Evolutionary conservation across 768 basidiomycete genomes (phyloP), one percentile per base, ranked within the genome.

Genomic region (Lactarius vividus): DNA sequence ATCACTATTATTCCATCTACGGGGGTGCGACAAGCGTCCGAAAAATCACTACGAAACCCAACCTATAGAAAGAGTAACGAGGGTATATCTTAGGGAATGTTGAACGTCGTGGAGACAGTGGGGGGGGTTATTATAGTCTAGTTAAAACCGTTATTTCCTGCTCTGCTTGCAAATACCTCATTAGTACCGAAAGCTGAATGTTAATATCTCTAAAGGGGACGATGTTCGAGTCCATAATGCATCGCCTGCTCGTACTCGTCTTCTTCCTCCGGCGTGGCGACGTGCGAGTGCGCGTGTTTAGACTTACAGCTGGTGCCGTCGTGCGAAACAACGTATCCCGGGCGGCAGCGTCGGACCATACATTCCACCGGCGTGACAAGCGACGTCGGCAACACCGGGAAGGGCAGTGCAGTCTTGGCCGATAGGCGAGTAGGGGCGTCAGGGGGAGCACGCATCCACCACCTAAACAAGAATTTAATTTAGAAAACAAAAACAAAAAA

Each of bases 401-500:
- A 85, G 76, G n/a, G 78, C 77, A 3, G 82, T 81, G 70, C 84
- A 85, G 67, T 85, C 84, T 11, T 73, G 64, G 28, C 84, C 84
- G n/a, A 73, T 57, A n/a, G 72, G 69, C n/a, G 73, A 69, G 57
- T 64, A 67, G 11, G 11, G 69, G 71, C n/a, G 72, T 69, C 39
- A 78, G 72, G 13, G 77, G 71, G 31, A 80, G 64, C 33, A 73
- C 71, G 63, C 84, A 85, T 2, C 84, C 84, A 49, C 84, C 83
- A 67, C 84, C 35, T 37, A 37, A 37, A 4, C 35, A 35, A 35
- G 9, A 37, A 37, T 13, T 37, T 13, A 37, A 31, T 31, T 31
- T 31, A 31, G 31, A 3, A n/a, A n/a, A n/a, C n/a, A n/a, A n/a
- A n/a, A n/a, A n/a, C n/a, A 10, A 10, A 33, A 33, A 33, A 1